These are phyloP conservation scores for Zygosaccharomyces pseudorouxii DNA, from an alignment of 805 yeast genomes.

Conservation along the genomic window DNA sequence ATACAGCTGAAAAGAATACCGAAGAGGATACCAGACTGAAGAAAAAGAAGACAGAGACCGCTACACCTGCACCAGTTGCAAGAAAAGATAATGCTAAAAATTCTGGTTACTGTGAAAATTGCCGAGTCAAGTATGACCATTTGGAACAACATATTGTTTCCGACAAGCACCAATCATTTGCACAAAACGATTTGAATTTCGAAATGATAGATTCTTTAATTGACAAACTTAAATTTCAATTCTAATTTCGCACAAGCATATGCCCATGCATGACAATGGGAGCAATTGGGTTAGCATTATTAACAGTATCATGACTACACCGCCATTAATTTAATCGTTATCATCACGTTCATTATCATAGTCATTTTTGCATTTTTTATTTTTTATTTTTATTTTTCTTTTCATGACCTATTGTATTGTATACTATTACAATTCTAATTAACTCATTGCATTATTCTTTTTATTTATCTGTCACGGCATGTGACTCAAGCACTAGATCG, in stretches of 20 bases:
- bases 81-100: slow-evolving; percentile 27
- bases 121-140: slow-evolving; percentile 75
- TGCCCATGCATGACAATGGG: neutral
- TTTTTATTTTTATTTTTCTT: neutral
- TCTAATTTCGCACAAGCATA: slow-evolving; percentile 11
- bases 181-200: slow-evolving; percentile 66
- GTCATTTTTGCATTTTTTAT: neutral
- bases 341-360: neutral
- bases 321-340: neutral
- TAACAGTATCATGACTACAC: neutral
- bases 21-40: slow-evolving; percentile 5
- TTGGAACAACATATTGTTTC: slow-evolving; percentile 71
- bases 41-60: slow-evolving; percentile 9
- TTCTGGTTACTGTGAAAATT: slow-evolving; percentile 91
- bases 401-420: neutral
- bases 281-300: slow-evolving; percentile 1
- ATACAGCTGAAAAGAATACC: slow-evolving; percentile 7
- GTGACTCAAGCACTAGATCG: neutral
- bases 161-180: slow-evolving; percentile 72
- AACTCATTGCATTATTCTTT: neutral
- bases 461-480: neutral
- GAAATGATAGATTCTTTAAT: slow-evolving; percentile 72
- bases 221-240: slow-evolving; percentile 35
- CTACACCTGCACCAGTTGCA: slow-evolving; percentile 11
- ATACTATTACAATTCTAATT: neutral